Percentiles rank a stretch among this genome's conserved stretches.
These are phyloP conservation scores for Tremella mesenterica DNA, from an alignment of 768 basidiomycete genomes.

Conservation along the genomic window DNA sequence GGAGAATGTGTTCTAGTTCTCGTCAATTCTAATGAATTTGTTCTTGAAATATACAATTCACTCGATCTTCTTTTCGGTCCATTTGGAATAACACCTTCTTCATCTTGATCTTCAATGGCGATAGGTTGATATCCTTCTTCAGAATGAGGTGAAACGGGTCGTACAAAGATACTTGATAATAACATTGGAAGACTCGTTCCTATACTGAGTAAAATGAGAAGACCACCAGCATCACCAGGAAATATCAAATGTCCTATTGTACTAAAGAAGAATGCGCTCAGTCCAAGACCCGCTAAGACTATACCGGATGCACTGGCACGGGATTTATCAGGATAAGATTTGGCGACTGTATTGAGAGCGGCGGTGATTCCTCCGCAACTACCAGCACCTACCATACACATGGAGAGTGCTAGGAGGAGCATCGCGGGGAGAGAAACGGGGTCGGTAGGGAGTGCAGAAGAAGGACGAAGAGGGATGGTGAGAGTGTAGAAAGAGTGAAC, in stretches of 20 bases:
- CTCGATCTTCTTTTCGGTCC: background rate
- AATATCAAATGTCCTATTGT: slow-evolving; percentile 62
- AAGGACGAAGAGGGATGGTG: slow-evolving; percentile 45
- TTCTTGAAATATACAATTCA: background rate
- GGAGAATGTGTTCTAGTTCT: slow-evolving; percentile 20
- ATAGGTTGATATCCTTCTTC: slow-evolving; percentile 15
- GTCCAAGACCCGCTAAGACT: slow-evolving; percentile 77
- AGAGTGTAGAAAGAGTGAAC: slow-evolving; percentile 61
- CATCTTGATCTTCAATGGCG: slow-evolving; percentile 3
- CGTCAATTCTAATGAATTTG: slow-evolving; percentile 27
- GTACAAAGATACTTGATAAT: slow-evolving; percentile 64
- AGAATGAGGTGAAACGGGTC: slow-evolving; percentile 53
- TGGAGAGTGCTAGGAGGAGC: slow-evolving; percentile 54
- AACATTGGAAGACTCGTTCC: slow-evolving; percentile 75
- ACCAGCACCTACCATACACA: slow-evolving; percentile 67
- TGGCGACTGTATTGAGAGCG: slow-evolving; percentile 73
- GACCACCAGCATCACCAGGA: slow-evolving; percentile 67
- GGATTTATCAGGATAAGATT: slow-evolving; percentile 63
- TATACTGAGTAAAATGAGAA: slow-evolving; percentile 64
- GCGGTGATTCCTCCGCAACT: slow-evolving; percentile 62
- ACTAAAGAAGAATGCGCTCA: slow-evolving; percentile 85
- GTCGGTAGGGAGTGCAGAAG: background rate
- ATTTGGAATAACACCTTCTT: background rate
- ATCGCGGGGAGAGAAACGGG: slow-evolving; percentile 40
- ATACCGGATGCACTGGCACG: slow-evolving; percentile 67